Evolutionary conservation across 1,284 basidiomycete genomes (phyloP).

Genomic region (Microstroma glucosiphilum): DNA sequence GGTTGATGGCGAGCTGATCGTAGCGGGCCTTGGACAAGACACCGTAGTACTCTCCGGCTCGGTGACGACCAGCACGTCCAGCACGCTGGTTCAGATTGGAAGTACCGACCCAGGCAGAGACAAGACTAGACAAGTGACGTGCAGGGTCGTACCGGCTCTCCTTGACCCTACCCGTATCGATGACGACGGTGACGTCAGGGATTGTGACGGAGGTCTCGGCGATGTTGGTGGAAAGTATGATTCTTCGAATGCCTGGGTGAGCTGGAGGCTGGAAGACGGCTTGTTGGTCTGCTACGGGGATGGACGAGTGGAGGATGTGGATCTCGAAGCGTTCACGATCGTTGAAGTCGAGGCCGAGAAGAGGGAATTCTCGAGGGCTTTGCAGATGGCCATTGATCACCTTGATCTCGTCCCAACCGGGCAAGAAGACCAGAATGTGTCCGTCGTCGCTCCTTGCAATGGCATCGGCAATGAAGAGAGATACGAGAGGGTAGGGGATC

Average conservation of each 20-base stretch:
- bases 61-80: conserved; percentile 86
- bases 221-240: conserved; percentile 91
- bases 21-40: conserved; percentile 67
- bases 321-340: conserved; percentile 60
- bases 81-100: conserved; percentile 92
- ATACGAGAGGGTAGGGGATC: conserved; percentile 74
- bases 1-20: conserved; percentile 67
- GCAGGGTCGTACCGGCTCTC: conserved; percentile 90
- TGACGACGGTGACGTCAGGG: conserved; percentile 89
- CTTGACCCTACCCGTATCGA: conserved; percentile 82
- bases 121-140: conserved; percentile 75
- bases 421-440: conserved; percentile 84
- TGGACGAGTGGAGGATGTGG: conserved; percentile 84
- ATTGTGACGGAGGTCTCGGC: conserved; percentile 95
- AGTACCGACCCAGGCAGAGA: conserved; percentile 81
- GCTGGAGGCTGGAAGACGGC: conserved; percentile 64
- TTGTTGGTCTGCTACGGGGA: conserved; percentile 84
- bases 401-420: conserved; percentile 87
- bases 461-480: conserved; percentile 74
- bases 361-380: conserved; percentile 54
- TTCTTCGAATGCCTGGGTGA: conserved; percentile 60
- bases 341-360: conserved; percentile 48
- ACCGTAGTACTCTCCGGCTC: conserved; percentile 85
- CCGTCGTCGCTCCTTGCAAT: conserved; percentile 70
- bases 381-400: conserved; percentile 67